These are phyloP conservation scores for Extremus antarcticus DNA, from an alignment of 495 filamentous ascomycete genomes.

Conservation along the genomic window DNA sequence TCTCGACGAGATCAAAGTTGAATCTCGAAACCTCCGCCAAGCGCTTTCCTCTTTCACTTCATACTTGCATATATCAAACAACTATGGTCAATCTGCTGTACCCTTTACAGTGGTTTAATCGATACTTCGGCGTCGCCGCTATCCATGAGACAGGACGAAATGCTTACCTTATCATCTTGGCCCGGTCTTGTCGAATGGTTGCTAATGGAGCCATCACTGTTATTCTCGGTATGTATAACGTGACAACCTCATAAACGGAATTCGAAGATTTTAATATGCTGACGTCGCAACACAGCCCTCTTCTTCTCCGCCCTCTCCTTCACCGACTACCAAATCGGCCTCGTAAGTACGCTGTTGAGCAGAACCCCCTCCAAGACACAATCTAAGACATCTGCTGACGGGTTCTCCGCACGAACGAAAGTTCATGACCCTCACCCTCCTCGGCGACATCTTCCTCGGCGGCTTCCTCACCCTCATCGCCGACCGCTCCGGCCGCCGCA, in stretches of 20 bases:
- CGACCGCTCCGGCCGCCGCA: constrained; percentile 59
- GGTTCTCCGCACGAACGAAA: too few species aligned
- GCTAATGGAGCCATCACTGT: constrained; percentile 69
- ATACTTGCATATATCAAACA: not conserved
- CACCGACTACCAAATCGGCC: constrained; percentile 61
- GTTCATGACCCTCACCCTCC: constrained; percentile 79
- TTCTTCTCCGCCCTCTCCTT: constrained; percentile 56
- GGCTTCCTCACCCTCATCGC: constrained; percentile 65
- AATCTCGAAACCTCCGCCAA: not conserved
- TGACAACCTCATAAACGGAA: too few species aligned
- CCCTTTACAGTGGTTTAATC: not conserved
- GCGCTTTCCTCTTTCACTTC: not conserved
- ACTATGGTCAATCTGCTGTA: not conserved
- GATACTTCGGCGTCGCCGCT: constrained; percentile 14
- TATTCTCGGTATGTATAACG: constrained; percentile 39
- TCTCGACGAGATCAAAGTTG: not conserved
- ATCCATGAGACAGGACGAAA: constrained; percentile 18
- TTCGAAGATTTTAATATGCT: too few species aligned
- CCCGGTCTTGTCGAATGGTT: constrained; percentile 67
- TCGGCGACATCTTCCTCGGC: constrained; percentile 70
- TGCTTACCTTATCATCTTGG: constrained; percentile 36
- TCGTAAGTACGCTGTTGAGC: constrained; percentile 30
- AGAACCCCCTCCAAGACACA: too few species aligned
- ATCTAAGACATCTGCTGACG: too few species aligned
- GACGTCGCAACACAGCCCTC: constrained; percentile 32